Conservation (phyloP, 768 basidiomycete genomes). For the Termitomyces eurrhizus region DNA sequence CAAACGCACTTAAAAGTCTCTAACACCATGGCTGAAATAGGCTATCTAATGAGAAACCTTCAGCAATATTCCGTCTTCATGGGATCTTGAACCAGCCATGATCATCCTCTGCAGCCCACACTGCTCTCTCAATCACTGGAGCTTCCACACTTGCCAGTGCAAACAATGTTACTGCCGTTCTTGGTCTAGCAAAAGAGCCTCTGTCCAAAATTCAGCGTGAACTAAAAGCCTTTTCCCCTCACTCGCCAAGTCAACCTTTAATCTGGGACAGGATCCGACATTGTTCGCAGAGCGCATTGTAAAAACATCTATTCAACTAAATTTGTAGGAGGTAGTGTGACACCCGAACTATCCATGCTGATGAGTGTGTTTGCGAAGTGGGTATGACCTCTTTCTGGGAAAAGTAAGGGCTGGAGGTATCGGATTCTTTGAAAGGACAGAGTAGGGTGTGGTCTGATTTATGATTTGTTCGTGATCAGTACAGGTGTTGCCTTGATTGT, state of each 20-base stretch:
- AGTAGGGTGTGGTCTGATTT: neutral
- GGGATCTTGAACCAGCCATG: slow-evolving; percentile 48
- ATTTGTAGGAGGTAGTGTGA: slow-evolving; percentile 46
- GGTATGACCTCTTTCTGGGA: slow-evolving; percentile 65
- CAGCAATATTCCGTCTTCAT: slow-evolving; percentile 80
- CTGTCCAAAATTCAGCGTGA: slow-evolving; percentile 58
- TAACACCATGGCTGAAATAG: slow-evolving; percentile 30
- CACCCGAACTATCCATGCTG: slow-evolving; percentile 52
- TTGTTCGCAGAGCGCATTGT: slow-evolving; percentile 65
- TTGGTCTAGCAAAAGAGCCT: slow-evolving; percentile 81
- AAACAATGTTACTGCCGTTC: slow-evolving; percentile 60
- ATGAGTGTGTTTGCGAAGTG: slow-evolving; percentile 58
- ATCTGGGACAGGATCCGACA: slow-evolving; percentile 40
- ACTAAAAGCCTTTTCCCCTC: slow-evolving; percentile 41
- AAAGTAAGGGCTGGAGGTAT: slow-evolving; percentile 49
- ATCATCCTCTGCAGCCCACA: slow-evolving; percentile 30
- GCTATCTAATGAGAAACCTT: slow-evolving; percentile 88
- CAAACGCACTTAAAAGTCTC: neutral
- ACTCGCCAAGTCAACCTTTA: slow-evolving; percentile 18
- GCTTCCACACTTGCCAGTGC: slow-evolving; percentile 27
- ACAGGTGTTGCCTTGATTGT: too few species aligned
- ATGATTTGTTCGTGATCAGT: too few species aligned
- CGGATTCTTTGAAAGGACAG: slow-evolving; percentile 7
- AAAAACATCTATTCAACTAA: slow-evolving; percentile 72
- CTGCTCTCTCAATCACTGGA: slow-evolving; percentile 30